A percentile compares a stretch with the other conserved stretches of the same genome.
Conservation (phyloP, 2,329 filamentous ascomycete genomes). For the Neofusicoccum laricinum region DNA sequence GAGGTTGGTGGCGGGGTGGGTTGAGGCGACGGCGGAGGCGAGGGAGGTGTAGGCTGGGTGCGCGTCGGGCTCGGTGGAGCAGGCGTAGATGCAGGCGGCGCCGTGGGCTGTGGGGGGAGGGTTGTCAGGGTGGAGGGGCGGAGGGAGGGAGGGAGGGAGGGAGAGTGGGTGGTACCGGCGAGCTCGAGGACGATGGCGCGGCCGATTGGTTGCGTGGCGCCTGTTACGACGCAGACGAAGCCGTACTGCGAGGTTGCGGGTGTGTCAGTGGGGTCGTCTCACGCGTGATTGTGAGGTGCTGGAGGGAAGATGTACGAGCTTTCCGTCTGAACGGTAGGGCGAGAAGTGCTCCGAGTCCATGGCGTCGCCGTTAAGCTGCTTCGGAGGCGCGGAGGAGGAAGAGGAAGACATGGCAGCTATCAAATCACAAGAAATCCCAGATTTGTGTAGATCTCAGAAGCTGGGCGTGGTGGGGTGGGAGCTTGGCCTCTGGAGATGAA, state of each 20-base stretch:
- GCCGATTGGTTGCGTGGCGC: slow-evolving; percentile 59
- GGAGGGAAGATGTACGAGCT: slow-evolving; percentile 44
- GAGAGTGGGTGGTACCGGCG: slow-evolving; percentile 43
- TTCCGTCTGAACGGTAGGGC: slow-evolving; percentile 57
- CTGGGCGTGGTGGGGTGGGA: neutral
- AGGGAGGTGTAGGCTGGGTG: neutral
- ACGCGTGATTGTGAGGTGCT: neutral
- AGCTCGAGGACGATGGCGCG: slow-evolving; percentile 59
- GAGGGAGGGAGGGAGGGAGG: neutral
- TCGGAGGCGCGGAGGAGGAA: neutral
- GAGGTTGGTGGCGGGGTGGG: slow-evolving; percentile 55
- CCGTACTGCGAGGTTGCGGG: slow-evolving; percentile 48
- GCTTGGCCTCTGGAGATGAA: neutral
- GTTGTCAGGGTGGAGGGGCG: neutral
- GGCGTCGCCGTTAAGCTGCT: neutral
- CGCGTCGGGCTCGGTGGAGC: neutral
- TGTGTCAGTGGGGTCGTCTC: neutral
- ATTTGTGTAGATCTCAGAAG: neutral
- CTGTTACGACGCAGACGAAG: slow-evolving; percentile 64
- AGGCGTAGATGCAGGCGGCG: slow-evolving; percentile 59
- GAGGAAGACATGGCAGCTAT: neutral
- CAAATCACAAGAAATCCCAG: neutral
- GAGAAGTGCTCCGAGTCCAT: slow-evolving; percentile 51
- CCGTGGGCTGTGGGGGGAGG: slow-evolving; percentile 51
- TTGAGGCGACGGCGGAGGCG: neutral